Percentiles rank a stretch among this genome's conserved stretches.
These are phyloP conservation scores for Pestalotiopsis sp. DNA, from an alignment of 2,329 filamentous ascomycete genomes.

Conservation along the genomic window DNA sequence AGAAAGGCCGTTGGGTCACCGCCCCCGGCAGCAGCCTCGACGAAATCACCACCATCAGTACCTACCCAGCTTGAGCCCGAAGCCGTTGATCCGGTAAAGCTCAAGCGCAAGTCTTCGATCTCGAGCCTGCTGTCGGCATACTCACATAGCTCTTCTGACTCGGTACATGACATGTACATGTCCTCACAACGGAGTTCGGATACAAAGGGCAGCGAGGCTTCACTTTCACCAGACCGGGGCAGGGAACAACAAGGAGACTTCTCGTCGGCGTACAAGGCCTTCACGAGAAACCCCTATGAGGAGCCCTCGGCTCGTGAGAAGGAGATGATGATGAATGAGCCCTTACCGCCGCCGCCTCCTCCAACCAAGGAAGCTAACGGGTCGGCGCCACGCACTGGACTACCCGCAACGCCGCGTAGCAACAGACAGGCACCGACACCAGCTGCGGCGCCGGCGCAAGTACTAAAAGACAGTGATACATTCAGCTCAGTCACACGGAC, in stretches of 20 bases:
- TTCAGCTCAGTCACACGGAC: constrained; percentile 24
- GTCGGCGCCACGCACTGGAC: constrained; percentile 14
- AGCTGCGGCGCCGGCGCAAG: constrained; percentile 12
- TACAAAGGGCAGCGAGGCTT: constrained; percentile 38
- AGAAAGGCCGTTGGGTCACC: constrained; percentile 36
- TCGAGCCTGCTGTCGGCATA: constrained; percentile 61
- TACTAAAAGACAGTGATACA: constrained; percentile 15
- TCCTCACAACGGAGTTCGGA: constrained; percentile 42
- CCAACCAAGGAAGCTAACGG: constrained; percentile 31
- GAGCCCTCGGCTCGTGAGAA: constrained; percentile 21
- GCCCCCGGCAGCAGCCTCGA: not conserved
- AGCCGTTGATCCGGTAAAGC: constrained; percentile 22
- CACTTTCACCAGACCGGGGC: constrained; percentile 35
- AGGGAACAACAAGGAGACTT: constrained; percentile 21
- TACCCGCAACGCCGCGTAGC: constrained; percentile 26
- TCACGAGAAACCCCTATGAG: constrained; percentile 27
- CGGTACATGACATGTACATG: constrained; percentile 32
- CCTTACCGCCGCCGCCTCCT: constrained; percentile 31
- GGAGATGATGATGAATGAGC: constrained; percentile 24
- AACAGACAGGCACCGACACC: constrained; percentile 17
- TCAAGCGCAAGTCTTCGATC: constrained; percentile 50
- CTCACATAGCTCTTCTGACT: constrained; percentile 49
- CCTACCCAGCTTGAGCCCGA: constrained; percentile 11
- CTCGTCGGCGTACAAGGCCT: constrained; percentile 25
- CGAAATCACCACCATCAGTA: not conserved